Evolutionary conservation across 1,139 yeast genomes (phyloP).

Genomic region (Debaryomycetaceae sp.): DNA sequence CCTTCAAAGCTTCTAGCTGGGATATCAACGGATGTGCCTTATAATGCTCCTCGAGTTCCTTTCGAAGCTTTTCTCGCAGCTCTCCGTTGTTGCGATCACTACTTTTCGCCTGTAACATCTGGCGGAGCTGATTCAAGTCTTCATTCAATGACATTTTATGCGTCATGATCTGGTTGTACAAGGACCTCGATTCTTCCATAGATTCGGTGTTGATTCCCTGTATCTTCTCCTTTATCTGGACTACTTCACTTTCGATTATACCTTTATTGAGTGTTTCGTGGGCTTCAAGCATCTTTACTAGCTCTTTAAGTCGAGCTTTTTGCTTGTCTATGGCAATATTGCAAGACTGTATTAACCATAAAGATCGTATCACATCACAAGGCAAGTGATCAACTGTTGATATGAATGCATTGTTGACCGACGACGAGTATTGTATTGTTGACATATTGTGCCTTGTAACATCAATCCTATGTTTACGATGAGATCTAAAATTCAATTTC

Average conservation of each 20-base stretch:
- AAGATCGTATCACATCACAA: conserved; percentile 42
- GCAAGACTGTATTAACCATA: conserved; percentile 44
- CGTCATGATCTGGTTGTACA: conserved; percentile 31
- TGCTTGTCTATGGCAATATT: conserved; percentile 27
- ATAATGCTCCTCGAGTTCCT: conserved; percentile 35
- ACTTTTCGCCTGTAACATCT: conserved; percentile 11
- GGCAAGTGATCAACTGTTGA: conserved; percentile 47
- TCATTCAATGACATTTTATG: conserved; percentile 28
- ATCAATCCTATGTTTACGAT: background rate
- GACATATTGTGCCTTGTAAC: background rate
- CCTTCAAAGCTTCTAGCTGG: conserved; percentile 38
- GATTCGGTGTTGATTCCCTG: conserved; percentile 23
- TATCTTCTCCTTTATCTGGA: conserved; percentile 11
- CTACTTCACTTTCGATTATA: conserved; percentile 8
- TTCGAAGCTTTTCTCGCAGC: conserved; percentile 21
- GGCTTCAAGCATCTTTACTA: conserved; percentile 11
- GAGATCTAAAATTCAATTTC: background rate
- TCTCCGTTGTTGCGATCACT: conserved; percentile 10
- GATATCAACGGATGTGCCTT: conserved; percentile 33
- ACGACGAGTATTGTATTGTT: conserved; percentile 20
- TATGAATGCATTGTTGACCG: conserved; percentile 37
- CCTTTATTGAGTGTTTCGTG: conserved; percentile 4
- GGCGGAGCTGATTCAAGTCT: conserved; percentile 29
- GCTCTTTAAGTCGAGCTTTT: conserved; percentile 15
- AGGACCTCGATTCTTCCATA: conserved; percentile 30